A percentile compares a stretch with the other conserved stretches of the same genome.
These are phyloP conservation scores for Cystobasidium pallidum DNA, from an alignment of 1,284 basidiomycete species.

Conservation along the genomic window DNA sequence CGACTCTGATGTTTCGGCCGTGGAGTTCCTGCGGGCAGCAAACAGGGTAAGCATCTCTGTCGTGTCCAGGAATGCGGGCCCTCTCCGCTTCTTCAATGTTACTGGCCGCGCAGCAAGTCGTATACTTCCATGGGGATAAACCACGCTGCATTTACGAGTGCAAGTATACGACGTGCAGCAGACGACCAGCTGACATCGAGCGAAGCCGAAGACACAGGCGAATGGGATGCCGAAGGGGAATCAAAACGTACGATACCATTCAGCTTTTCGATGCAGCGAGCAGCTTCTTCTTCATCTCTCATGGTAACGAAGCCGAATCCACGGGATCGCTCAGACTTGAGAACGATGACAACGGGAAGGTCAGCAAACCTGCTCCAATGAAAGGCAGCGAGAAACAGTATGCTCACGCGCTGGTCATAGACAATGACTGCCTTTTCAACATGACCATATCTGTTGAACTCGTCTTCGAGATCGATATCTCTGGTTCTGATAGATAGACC, in stretches of 20 bases:
- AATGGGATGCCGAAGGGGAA: too few species aligned
- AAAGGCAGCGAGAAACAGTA: too few species aligned
- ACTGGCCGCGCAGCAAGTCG: too few species aligned
- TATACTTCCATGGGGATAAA: too few species aligned
- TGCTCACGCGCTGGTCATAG: constrained; percentile 90
- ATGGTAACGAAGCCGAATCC: constrained; percentile 98
- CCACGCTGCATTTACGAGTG: too few species aligned
- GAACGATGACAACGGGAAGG: constrained; percentile 18
- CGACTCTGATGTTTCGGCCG: constrained; percentile 92
- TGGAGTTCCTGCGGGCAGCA: constrained; percentile 87
- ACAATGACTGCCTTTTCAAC: constrained; percentile 97
- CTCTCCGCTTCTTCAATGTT: too few species aligned
- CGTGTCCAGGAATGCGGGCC: too few species aligned
- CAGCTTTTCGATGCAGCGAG: constrained; percentile 81
- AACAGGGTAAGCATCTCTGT: too few species aligned
- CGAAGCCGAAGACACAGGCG: too few species aligned
- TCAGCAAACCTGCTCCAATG: not conserved
- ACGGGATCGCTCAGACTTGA: constrained; percentile 87
- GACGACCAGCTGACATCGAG: too few species aligned
- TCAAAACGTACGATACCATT: constrained; percentile 78
- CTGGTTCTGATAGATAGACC: constrained; percentile 92
- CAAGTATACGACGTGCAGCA: too few species aligned
- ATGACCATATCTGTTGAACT: constrained; percentile 83
- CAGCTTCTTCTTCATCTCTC: constrained; percentile 81
- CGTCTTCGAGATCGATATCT: constrained; percentile 90